Evolutionary conservation across 139 green algal species (phyloP), one percentile per base, ranked within the genome.

Genomic region (Coccomyxa sp.): DNA sequence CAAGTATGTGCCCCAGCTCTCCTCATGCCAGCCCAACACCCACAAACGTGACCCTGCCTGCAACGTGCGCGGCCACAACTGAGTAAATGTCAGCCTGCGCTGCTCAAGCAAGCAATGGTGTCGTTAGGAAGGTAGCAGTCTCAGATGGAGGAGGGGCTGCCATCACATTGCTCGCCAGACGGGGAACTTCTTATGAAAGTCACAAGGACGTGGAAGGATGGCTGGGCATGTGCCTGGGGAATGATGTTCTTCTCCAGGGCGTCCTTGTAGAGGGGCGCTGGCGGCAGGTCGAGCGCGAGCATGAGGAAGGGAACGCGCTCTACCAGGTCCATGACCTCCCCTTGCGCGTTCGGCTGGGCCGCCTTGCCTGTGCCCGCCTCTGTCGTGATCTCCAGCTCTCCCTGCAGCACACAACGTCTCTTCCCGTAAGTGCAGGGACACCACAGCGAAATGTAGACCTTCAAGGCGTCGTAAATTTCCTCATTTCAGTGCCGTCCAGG

Each of bases 221-320:
- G 63, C 18, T 28, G 63, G 63, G 27, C 71, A 95, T 51, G 7
- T 51, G 38, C 95, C 92, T 99, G 97, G n/a, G 97, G 97, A 82
- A 99, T 99, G 90, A 97, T 98, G 87, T 98, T 97, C 85, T 96
- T 96, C 83, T 99, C 95, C 87, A 98, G 83, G 0, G 91, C 91
- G 85, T 99, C 97, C 88, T 98, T 97, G 92, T 98, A 99, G 32
- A 99, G 90, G n/a, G 97, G 97, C 11, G 97, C 90, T 3, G 95
- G 87, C 12, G 97, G 97, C 67, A 99, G 91, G 88, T 99, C 96
- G 81, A 99, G 82, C 13, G 88, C 91, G 67, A 99, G 92, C 89
- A 98, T 90, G 77, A 98, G 90, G 88, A 99, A 99, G 75, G 95
- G 94, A 79, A 95, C 81, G 16, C 83, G 81, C 76, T 94, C 86